Conservation (phyloP, 2,329 filamentous ascomycete species). For the Paradendryphiella salina region DNA sequence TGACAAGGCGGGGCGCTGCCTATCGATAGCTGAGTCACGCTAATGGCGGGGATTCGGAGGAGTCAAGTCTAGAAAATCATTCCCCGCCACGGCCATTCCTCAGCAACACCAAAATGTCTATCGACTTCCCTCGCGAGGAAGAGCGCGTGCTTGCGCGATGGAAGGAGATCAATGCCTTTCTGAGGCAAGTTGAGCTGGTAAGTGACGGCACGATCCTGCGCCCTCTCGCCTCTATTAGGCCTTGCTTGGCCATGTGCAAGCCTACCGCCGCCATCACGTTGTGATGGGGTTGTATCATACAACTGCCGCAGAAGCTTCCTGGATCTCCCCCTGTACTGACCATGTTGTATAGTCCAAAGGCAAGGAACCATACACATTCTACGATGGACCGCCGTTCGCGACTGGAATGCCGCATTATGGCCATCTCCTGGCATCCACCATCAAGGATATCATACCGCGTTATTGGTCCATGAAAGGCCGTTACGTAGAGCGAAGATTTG, state of each 20-base stretch:
- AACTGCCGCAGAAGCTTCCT: neutral
- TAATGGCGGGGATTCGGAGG: conserved; percentile 20
- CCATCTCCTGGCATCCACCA: conserved; percentile 86
- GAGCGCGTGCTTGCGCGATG: conserved; percentile 81
- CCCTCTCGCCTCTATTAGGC: neutral
- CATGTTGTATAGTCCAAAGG: conserved; percentile 62
- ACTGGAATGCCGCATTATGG: conserved; percentile 68
- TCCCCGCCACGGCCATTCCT: conserved; percentile 28
- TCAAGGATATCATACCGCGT: conserved; percentile 94
- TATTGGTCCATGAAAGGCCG: conserved; percentile 98
- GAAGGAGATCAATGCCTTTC: conserved; percentile 91
- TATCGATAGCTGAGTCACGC: conserved; percentile 35
- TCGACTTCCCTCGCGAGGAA: conserved; percentile 92
- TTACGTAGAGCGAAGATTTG: conserved; percentile 88
- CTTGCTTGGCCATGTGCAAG: neutral
- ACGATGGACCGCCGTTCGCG: conserved; percentile 66
- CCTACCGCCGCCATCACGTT: neutral
- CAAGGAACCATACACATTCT: conserved; percentile 87
- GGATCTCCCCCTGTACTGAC: neutral
- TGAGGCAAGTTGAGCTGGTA: conserved; percentile 77
- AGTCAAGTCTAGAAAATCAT: conserved; percentile 38
- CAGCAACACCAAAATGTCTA: conserved; percentile 64
- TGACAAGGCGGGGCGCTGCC: conserved; percentile 18
- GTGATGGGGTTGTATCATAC: neutral
- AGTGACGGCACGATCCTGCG: conserved; percentile 8